Conservation (phyloP, 2,329 filamentous ascomycete genomes). For the Thermochaetoides dissita region DNA sequence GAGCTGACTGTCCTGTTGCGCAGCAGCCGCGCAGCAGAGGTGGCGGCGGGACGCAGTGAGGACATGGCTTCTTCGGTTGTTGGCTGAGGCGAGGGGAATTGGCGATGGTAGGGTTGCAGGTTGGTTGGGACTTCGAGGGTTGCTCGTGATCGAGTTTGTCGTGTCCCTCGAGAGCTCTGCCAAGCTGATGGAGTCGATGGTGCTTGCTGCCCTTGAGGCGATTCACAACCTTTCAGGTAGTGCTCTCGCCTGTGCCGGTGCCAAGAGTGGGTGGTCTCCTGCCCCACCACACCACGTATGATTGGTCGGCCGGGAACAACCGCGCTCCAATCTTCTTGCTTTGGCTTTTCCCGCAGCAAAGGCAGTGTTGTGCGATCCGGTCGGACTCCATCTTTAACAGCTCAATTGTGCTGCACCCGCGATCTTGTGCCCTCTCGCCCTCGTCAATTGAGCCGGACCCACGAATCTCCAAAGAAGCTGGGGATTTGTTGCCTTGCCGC, state of each 20-base stretch:
- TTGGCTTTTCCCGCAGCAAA: slow-evolving; percentile 12
- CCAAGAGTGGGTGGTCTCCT: background rate
- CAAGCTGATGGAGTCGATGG: background rate
- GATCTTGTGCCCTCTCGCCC: too few species aligned
- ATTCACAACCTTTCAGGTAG: slow-evolving; percentile 4
- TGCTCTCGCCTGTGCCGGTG: too few species aligned
- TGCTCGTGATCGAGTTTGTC: background rate
- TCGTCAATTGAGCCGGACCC: slow-evolving; percentile 12
- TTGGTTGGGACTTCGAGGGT: background rate
- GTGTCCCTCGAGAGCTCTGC: background rate
- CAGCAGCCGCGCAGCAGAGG: slow-evolving; percentile 37
- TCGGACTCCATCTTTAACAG: slow-evolving; percentile 13
- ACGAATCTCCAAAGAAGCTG: slow-evolving; percentile 8
- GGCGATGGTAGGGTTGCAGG: background rate
- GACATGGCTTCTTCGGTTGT: slow-evolving; percentile 36
- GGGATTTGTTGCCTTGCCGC: slow-evolving; percentile 11
- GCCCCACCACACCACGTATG: slow-evolving; percentile 3
- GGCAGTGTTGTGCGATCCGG: background rate
- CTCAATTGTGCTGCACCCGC: slow-evolving; percentile 12
- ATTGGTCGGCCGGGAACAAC: slow-evolving; percentile 21
- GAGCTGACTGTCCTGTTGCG: slow-evolving; percentile 29
- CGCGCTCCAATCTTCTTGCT: slow-evolving; percentile 19
- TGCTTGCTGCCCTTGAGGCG: slow-evolving; percentile 1
- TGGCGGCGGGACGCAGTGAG: slow-evolving; percentile 44
- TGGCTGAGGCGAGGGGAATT: slow-evolving; percentile 1